These are phyloP conservation scores for Pichia cephalocereana DNA, from an alignment of 805 yeast species.

Conservation along the genomic window DNA sequence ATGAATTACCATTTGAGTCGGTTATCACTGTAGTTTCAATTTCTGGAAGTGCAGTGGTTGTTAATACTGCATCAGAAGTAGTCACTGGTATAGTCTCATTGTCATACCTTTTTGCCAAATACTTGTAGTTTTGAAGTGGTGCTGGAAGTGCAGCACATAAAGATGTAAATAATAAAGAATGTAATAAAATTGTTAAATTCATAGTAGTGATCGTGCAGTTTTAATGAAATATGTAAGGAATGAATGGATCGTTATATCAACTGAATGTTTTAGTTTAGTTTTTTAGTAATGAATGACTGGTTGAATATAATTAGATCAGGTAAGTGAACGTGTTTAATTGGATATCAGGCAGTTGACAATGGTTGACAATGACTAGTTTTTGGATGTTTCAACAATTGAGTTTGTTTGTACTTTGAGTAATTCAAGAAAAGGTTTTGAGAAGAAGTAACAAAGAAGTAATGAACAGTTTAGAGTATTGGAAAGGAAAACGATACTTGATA, in stretches of 20 bases:
- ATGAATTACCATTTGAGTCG: constrained; percentile 1
- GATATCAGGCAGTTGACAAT: too few relatives aligned
- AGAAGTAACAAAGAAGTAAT: too few relatives aligned
- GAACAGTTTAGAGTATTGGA: too few relatives aligned
- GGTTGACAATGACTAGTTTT: too few relatives aligned
- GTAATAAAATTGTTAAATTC: background rate
- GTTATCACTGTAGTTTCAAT: background rate
- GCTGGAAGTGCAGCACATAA: constrained; percentile 4
- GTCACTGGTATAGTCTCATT: background rate
- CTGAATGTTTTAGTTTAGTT: background rate
- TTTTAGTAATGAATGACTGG: constrained; percentile 6
- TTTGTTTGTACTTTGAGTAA: too few relatives aligned
- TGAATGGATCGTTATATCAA: constrained; percentile 1
- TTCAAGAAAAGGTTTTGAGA: too few relatives aligned
- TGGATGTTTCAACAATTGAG: too few relatives aligned
- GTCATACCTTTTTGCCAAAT: background rate
- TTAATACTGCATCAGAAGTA: background rate
- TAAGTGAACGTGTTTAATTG: background rate
- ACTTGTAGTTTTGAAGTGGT: background rate
- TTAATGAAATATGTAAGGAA: background rate
- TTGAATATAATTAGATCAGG: constrained; percentile 1
- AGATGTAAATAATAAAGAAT: background rate
- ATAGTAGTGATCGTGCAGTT: background rate
- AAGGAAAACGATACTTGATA: too few relatives aligned
- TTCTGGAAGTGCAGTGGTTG: background rate